Evolutionary conservation across 176 grass and related monocot species (phyloP), one percentile per base, ranked within the genome.

Genomic region (Avena sativa): DNA sequence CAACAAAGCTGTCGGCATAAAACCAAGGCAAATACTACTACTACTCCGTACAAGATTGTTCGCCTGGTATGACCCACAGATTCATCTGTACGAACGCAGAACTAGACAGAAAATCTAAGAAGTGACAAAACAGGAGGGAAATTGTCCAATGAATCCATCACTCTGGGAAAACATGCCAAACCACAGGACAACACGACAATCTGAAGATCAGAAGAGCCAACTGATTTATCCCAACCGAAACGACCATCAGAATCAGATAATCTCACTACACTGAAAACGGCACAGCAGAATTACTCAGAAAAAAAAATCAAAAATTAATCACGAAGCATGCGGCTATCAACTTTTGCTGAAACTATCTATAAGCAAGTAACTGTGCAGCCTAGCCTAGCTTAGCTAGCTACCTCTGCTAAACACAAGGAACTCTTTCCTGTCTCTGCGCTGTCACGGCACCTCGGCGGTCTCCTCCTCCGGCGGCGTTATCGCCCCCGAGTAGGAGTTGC

Each of bases 401-500:
- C 51, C 81, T 40, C 61, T 81, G 89, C 81, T 84, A 84, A 69
- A 81, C 81, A 32, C 23, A 17, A 38, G 32, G 20, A 21, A 71
- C 70, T 8, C 43, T 23, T 67, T 17, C 26, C 19, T 2, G 26
- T 53, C 48, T 52, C 25, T 6, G 47, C 5, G 36, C 38, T 21
- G 23, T 91, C 90, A 91, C 48, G 82, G 62, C 9, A 71, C 85
- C 76, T 78, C 55, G n/a, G 78, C 75, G 2, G 85, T 74, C 43
- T 94, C 90, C 43, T 94, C 90, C 55, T 98, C 93, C 2, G 81
- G 82, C n/a, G 93, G 92, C 8, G 83, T 89, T 30, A 83, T 74
- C 8, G 90, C 83, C 71, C 86, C 93, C 0, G 96, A 94, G 66
- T 88, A 90, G 12, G 88, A 86, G 80, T 70, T 81, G 21, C 89